Evolutionary conservation across 2,329 filamentous ascomycete genomes (phyloP), one percentile per base, ranked within the genome.

Genomic region (Trichoderma gracile): DNA sequence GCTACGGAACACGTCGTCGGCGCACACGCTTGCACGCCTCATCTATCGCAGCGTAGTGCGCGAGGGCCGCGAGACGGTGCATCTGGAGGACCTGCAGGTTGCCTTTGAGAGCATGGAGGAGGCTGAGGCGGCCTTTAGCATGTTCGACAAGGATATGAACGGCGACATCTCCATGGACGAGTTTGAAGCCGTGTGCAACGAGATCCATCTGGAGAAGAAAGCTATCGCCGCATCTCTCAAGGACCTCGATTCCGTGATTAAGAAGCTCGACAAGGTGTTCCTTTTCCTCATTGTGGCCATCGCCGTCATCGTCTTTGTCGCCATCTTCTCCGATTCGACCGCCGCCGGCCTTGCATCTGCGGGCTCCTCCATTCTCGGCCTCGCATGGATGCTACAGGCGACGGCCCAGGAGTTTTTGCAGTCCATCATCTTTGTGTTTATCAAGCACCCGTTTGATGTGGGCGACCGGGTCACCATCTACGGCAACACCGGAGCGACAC

Each of bases 381-480:
- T 97, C 1, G 93, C 92, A 0, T 98, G 94, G 94, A 82, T 97
- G 63, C 92, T 98, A 70, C 92, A 93, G 66, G 90, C 91, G 0
- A 97, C 94, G 0, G 94, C 94, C 0, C 93, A 97, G 73, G 94
- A 98, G 73, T 97, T 98, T 70, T 81, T 97, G 2, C 93, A 97
- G 78, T 97, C 93, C 10, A 87, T 94, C 73, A 91, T 97, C 70
- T 97, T 97, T 73, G 93, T 97, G 69, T 97, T 97, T 71, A 89
- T 97, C 78, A 97, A 97, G 80, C 94, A 98, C 74, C 94, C 94
- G 0, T 98, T 97, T 71, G 94, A 98, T 75, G 93, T 97, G 4
- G 94, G 94, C 61, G 94, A 98, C 75, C 89, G 94, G 71, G 92
- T 98, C 7, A 92, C 90, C 1, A 86, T 98, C 21, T 97, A 97